Evolutionary conservation across 2,329 filamentous ascomycete species (phyloP).

Genomic region (Dothideomycetes sp.): DNA sequence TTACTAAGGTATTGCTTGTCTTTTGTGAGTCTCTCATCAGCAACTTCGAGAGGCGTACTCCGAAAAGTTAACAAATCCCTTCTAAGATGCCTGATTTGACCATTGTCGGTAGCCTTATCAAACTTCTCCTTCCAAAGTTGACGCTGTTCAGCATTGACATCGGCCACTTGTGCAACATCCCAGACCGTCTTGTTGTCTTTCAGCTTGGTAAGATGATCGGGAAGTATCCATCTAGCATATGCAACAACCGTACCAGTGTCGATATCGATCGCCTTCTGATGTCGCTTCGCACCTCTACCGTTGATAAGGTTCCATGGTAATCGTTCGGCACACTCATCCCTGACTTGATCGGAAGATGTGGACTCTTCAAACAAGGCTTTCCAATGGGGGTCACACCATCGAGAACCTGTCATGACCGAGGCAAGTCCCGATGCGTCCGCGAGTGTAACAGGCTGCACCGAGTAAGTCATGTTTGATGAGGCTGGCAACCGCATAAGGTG

Average conservation of each 20-base stretch:
- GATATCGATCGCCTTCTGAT: background rate
- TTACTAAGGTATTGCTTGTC: background rate
- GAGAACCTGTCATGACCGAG: background rate
- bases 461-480: background rate
- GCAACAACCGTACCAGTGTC: background rate
- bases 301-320: background rate
- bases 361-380: background rate
- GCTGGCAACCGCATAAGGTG: background rate
- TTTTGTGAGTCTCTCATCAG: background rate
- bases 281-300: background rate
- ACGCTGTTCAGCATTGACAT: background rate
- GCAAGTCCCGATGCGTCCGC: background rate
- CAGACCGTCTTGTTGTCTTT: background rate
- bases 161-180: background rate
- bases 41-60: background rate
- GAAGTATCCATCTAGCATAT: background rate
- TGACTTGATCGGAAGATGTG: background rate
- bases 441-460: background rate
- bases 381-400: constrained; percentile 1
- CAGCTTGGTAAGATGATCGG: background rate
- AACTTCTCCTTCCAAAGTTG: background rate
- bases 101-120: background rate
- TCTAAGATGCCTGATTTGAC: background rate
- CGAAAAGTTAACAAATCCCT: background rate
- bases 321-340: background rate